phyloP scores from a whole-genome alignment of 129 eudicot species.

The Helianthus tuberosus region DNA sequence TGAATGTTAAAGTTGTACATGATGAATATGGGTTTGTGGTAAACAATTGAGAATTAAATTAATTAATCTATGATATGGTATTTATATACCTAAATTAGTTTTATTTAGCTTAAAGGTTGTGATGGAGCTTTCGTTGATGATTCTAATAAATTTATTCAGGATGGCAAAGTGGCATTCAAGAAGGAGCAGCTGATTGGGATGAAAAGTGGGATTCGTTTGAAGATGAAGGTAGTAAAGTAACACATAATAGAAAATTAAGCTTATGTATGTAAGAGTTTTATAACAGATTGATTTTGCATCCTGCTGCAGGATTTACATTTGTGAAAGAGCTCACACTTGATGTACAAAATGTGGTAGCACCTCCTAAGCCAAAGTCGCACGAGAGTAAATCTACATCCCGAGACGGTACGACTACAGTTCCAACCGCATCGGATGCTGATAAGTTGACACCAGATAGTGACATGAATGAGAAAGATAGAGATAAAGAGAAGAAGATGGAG shows the following conservation, averaged over 20 bases:
- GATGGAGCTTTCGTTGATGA: not conserved
- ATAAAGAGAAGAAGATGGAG: slow-evolving; percentile 31
- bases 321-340: slow-evolving; percentile 92
- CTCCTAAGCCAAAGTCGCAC: slow-evolving; percentile 65
- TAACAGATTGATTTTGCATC: not conserved
- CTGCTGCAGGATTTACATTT: slow-evolving; percentile 62
- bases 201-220: slow-evolving; percentile 88
- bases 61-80: no score
- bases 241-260: slow-evolving; percentile 1
- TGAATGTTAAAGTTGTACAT: not conserved
- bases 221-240: slow-evolving; percentile 65
- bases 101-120: not conserved
- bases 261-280: not conserved
- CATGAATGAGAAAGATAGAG: slow-evolving; percentile 34
- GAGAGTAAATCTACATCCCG: slow-evolving; percentile 39
- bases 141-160: slow-evolving; percentile 44
- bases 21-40: not conserved
- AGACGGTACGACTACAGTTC: slow-evolving; percentile 23
- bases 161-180: slow-evolving; percentile 93
- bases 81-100: not conserved
- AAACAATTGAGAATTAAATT: not conserved
- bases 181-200: slow-evolving; percentile 91
- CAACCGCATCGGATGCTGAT: slow-evolving; percentile 48
- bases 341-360: slow-evolving; percentile 84
- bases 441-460: slow-evolving; percentile 40